Evolutionary conservation across 1,284 basidiomycete genomes (phyloP).

Genomic region (Ganoderma multipileum): DNA sequence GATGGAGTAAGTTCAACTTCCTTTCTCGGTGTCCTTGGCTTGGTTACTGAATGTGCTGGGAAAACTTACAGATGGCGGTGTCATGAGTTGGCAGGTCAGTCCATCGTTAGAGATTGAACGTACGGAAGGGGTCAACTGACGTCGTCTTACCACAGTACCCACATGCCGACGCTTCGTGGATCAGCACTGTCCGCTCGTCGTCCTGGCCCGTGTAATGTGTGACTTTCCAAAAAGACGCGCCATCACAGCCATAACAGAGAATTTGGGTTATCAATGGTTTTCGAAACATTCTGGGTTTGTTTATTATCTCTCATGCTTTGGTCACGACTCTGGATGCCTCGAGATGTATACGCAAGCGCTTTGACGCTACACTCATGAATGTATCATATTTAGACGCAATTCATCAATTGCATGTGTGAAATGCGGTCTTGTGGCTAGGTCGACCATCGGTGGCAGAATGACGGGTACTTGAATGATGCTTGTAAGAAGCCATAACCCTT

Average conservation of each 20-base stretch:
- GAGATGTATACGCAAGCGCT: neutral
- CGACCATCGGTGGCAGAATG: too few relatives aligned
- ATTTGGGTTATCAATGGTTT: neutral
- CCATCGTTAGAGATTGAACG: neutral
- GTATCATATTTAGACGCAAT: neutral
- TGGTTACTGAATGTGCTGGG: neutral
- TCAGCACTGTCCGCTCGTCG: constrained; percentile 42
- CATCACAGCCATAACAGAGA: neutral
- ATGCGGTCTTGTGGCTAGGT: too few relatives aligned
- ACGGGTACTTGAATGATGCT: too few relatives aligned
- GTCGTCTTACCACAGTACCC: constrained; percentile 41
- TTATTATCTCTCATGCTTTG: neutral
- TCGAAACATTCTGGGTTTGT: neutral
- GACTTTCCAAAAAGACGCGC: neutral
- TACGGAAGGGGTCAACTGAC: constrained; percentile 4
- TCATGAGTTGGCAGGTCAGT: constrained; percentile 44
- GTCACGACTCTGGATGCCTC: neutral
- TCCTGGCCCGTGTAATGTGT: constrained; percentile 37
- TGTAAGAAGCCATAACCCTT: too few relatives aligned
- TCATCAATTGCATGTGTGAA: too few relatives aligned
- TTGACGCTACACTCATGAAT: neutral
- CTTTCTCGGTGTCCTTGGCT: neutral
- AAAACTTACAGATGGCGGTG: constrained; percentile 52
- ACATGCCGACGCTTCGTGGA: constrained; percentile 56
- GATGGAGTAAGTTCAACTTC: constrained; percentile 56